phyloP scores from a whole-genome alignment of 495 filamentous ascomycete species.

The Diplogelasinospora grovesii region DNA sequence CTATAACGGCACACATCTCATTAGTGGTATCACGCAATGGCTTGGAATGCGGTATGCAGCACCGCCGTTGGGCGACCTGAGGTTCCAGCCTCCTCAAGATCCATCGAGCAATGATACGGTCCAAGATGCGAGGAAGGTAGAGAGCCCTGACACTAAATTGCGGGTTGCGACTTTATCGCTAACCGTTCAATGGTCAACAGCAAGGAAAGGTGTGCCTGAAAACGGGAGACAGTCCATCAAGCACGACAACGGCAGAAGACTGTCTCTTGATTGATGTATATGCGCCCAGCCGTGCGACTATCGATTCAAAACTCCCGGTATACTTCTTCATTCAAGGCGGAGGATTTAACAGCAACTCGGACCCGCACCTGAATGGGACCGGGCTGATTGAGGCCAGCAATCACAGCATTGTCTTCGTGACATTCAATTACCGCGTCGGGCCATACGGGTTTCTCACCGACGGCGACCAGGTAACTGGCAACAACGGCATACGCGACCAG shows the following conservation, averaged over 20 bases:
- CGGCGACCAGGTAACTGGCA: slow-evolving; percentile 46
- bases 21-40: slow-evolving; percentile 30
- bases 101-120: slow-evolving; percentile 17
- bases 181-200: slow-evolving; percentile 17
- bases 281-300: slow-evolving; percentile 49
- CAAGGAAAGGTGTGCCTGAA: slow-evolving; percentile 46
- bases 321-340: slow-evolving; percentile 69
- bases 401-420: slow-evolving; percentile 57
- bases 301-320: slow-evolving; percentile 48
- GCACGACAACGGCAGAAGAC: slow-evolving; percentile 43
- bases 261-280: slow-evolving; percentile 68
- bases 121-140: slow-evolving; percentile 26
- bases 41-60: slow-evolving; percentile 39
- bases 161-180: no score
- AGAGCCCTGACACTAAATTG: slow-evolving; percentile 9
- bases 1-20: slow-evolving; percentile 24
- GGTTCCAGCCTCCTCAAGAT: slow-evolving; percentile 31
- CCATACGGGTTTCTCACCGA: slow-evolving; percentile 63
- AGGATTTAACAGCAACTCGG: slow-evolving; percentile 53
- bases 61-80: slow-evolving; percentile 28
- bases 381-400: slow-evolving; percentile 51
- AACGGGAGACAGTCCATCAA: slow-evolving; percentile 29
- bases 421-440: slow-evolving; percentile 66
- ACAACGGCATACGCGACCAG: slow-evolving; percentile 68
- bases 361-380: slow-evolving; percentile 57